Conservation (phyloP, 2,329 filamentous ascomycete genomes). For the Zopfia rhizophila region DNA sequence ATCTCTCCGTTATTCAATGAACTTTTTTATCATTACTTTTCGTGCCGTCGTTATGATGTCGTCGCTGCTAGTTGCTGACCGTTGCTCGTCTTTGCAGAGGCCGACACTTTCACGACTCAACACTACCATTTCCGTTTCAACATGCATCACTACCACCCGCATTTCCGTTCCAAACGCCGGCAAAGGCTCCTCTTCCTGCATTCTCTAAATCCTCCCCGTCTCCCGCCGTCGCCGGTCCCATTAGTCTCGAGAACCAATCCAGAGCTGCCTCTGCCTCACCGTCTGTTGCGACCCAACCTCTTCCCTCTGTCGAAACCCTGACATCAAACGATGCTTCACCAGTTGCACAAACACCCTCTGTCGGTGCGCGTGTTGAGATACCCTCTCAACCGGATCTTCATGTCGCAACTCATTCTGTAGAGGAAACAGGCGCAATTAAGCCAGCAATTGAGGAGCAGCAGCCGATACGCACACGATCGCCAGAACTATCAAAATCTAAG, state of each 20-base stretch:
- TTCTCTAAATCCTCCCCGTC: slow-evolving; percentile 36
- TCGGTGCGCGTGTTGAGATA: slow-evolving; percentile 19
- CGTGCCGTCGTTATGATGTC: slow-evolving; percentile 19
- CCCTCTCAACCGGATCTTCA: slow-evolving; percentile 13
- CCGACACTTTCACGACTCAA: slow-evolving; percentile 66
- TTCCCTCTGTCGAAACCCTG: slow-evolving; percentile 30
- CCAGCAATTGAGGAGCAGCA: slow-evolving; percentile 16
- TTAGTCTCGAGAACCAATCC: slow-evolving; percentile 46
- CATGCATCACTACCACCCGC: slow-evolving; percentile 37
- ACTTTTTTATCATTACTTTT: too few species aligned
- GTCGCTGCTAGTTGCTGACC: slow-evolving; percentile 44
- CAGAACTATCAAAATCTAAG: slow-evolving; percentile 26
- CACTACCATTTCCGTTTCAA: slow-evolving; percentile 55
- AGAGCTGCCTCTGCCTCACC: slow-evolving; percentile 48
- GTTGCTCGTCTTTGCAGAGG: slow-evolving; percentile 55
- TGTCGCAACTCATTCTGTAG: slow-evolving; percentile 15
- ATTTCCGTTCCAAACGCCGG: slow-evolving; percentile 33
- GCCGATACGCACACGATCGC: slow-evolving; percentile 5
- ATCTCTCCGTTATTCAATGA: slow-evolving; percentile 1
- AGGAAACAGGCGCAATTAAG: slow-evolving; percentile 29
- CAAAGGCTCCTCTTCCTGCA: slow-evolving; percentile 23
- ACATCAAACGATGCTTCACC: slow-evolving; percentile 25
- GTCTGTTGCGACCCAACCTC: slow-evolving; percentile 37
- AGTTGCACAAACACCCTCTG: slow-evolving; percentile 19
- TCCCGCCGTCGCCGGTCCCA: slow-evolving; percentile 20